phyloP scores from a whole-genome alignment of 805 yeast species.

The Schwanniomyces pseudopolymorphus region DNA sequence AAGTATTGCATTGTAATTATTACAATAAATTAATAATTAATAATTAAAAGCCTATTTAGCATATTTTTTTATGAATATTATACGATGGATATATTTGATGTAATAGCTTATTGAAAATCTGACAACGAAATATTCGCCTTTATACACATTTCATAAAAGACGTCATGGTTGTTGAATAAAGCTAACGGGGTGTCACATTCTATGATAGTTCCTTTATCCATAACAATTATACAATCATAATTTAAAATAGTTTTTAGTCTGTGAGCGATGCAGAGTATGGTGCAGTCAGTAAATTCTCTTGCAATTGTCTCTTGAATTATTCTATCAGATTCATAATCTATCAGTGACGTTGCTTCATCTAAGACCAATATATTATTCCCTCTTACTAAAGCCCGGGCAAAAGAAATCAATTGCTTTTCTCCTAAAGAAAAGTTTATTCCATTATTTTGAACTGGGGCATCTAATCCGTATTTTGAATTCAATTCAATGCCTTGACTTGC shows the following conservation, averaged over 20 bases:
- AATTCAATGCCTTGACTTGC: slow-evolving; percentile 9
- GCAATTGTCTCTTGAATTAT: slow-evolving; percentile 35
- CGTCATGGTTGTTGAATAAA: slow-evolving; percentile 26
- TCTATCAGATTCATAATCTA: slow-evolving; percentile 39
- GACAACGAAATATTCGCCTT: slow-evolving; percentile 30
- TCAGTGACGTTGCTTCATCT: slow-evolving; percentile 42
- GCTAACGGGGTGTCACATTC: slow-evolving; percentile 37
- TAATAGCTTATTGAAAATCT: slow-evolving; percentile 10
- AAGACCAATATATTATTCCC: slow-evolving; percentile 36
- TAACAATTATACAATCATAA: slow-evolving; percentile 35
- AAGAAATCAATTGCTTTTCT: slow-evolving; percentile 37
- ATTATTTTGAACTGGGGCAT: slow-evolving; percentile 35
- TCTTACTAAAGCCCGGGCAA: slow-evolving; percentile 38
- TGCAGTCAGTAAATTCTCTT: slow-evolving; percentile 31
- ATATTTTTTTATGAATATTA: no score
- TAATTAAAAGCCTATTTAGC: neutral
- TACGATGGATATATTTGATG: no score
- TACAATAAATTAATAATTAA: neutral
- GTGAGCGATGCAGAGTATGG: slow-evolving; percentile 41
- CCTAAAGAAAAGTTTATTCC: slow-evolving; percentile 39
- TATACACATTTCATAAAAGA: slow-evolving; percentile 37
- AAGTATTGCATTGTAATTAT: no score
- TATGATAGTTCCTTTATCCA: slow-evolving; percentile 33
- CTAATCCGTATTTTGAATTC: slow-evolving; percentile 33
- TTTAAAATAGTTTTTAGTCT: slow-evolving; percentile 37